Evolutionary conservation across 352 stramenopile genomes (phyloP), one percentile per base, ranked within the genome.

Genomic region (Phytophthora fragariaefolia): DNA sequence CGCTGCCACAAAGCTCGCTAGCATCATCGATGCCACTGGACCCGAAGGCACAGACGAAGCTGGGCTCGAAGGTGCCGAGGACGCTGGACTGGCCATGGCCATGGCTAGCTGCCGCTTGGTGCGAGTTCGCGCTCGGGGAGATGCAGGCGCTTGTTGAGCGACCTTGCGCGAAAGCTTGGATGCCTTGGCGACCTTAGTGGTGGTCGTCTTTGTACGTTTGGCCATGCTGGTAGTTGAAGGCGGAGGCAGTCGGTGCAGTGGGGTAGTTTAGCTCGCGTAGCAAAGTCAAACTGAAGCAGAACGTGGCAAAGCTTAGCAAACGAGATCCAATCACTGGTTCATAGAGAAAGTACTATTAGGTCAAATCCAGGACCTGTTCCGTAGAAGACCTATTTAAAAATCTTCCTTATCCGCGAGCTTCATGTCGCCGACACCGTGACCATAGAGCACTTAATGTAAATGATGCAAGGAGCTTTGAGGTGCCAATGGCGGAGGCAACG

Each of bases 31-130:
- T n/a, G 7, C 17, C 38, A 46, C 15, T 6, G 38, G 38, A 24
- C 17, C 22, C 4, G 38, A 46, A 23, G 18, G 15, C 7, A 6
- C 38, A 23, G 38, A 23, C 18, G 18, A 23, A 18, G n/a, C 18
- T 12, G 38, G 18, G n/a, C 17, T 46, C 18, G 38, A 46, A 2
- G 38, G 6, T 5, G 18, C n/a, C 15, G 38, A 46, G 38, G 38
- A 46, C 6, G 38, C 38, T 46, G 38, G 18, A 12, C 38, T 46
- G 15, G 18, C 38, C 2, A 46, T 13, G 17, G 15, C 17, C 38
- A 46, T 46, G 38, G n/a, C 15, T 18, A 46, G 38, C 38, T 46
- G 38, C n/a, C n/a, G n/a, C 38, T 24, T 46, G n/a, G 38, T 46
- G 18, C 38, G 38, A 2, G 17, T 23, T 18, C 38, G 38, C 15